Evolutionary conservation across 2,329 filamentous ascomycete genomes (phyloP), one percentile per base, ranked within the genome.

Genomic region (Arthrocladium fulminans): DNA sequence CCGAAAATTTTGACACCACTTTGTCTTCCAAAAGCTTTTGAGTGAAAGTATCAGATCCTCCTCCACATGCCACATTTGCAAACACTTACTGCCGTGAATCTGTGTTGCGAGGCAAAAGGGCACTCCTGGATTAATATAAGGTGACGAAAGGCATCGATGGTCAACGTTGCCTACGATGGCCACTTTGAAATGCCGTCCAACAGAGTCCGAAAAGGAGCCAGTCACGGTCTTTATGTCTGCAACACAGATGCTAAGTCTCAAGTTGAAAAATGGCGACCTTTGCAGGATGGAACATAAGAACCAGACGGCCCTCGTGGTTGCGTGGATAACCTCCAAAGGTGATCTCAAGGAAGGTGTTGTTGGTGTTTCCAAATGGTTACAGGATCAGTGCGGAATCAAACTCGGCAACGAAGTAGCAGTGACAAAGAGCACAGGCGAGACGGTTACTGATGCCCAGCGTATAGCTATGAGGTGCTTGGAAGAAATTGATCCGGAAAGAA

Each of bases 291-390:
- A 63, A 29, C 9, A 27, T 25, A 19, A 41, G 12, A 27, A 48
- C 17, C n/a, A 30, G 24, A 19, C 20, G 4, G 22, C 20, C 9
- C 20, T 19, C 45, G 81, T 76, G n/a, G 73, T 84, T 57, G 79
- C 77, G 9, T 84, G 80, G 80, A 67, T 72, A 34, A 75, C 78
- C 2, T 61, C 71, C 4, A 71, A 82, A 62, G 80, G 81, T 58
- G 55, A 54, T 6, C 70, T 87, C 56, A 76, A 81, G 60, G 79
- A 79, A 55, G 77, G 82, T 53, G 73, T 87, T 49, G 71, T 85
- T 43, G 75, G 89, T 71, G 79, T 86, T 70, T 82, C 86, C 19
- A 82, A 86, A 53, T 73, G 79, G 4, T 79, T 94, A 47, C 83
- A 86, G 53, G 82, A 85, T 29, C 76, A 79, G 5, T 84, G 84